These are phyloP conservation scores for Acaromyces ingoldii DNA, from an alignment of 1,284 basidiomycete species.

Conservation along the genomic window DNA sequence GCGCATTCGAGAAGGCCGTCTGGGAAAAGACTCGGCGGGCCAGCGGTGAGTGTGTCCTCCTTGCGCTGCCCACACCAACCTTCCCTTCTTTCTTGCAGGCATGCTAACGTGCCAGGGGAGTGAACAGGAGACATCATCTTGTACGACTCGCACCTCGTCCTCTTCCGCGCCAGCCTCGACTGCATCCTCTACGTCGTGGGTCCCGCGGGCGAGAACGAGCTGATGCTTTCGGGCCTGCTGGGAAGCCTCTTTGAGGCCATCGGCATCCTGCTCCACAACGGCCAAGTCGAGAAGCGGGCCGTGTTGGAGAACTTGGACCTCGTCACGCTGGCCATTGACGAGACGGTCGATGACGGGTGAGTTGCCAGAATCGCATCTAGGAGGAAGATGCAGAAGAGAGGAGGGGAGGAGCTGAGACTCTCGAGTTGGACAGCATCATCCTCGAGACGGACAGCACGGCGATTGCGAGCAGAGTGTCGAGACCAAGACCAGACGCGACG, in stretches of 20 bases:
- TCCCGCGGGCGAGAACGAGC: constrained; percentile 82
- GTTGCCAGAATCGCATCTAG: constrained; percentile 52
- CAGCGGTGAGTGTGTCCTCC: constrained; percentile 12
- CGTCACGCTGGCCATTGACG: constrained; percentile 86
- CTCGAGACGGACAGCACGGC: constrained; percentile 93
- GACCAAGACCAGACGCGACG: constrained; percentile 84
- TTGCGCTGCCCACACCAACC: background rate
- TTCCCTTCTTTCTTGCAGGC: background rate
- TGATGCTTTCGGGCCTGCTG: constrained; percentile 85
- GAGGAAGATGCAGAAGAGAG: background rate
- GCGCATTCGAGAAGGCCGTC: constrained; percentile 87
- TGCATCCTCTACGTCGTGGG: constrained; percentile 92
- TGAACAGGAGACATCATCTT: constrained; percentile 74
- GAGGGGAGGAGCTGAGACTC: background rate
- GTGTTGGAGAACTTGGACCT: constrained; percentile 92
- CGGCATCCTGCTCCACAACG: constrained; percentile 66
- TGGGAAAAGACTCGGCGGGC: constrained; percentile 67
- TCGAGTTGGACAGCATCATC: constrained; percentile 67
- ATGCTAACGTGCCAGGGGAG: background rate
- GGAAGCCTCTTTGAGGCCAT: constrained; percentile 81
- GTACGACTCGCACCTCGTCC: constrained; percentile 81
- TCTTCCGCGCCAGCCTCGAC: constrained; percentile 91
- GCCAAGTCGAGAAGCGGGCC: constrained; percentile 90
- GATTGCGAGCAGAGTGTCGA: constrained; percentile 87
- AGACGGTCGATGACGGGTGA: constrained; percentile 96